Percentiles rank a stretch among this genome's conserved stretches.
These are phyloP conservation scores for Pythium sukuiense DNA, from an alignment of 352 stramenopile species.

Conservation along the genomic window DNA sequence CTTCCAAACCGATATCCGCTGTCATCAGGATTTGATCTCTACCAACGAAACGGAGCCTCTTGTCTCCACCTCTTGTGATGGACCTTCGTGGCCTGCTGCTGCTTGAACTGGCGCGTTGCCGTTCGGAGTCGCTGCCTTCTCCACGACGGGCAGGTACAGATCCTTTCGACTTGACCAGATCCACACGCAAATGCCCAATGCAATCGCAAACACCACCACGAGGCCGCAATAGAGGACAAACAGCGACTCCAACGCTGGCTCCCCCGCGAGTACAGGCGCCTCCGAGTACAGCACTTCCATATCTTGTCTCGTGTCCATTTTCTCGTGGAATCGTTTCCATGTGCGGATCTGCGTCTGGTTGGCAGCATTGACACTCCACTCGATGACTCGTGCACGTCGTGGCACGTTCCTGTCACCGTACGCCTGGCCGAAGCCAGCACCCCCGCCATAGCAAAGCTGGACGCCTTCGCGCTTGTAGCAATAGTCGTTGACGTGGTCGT, in stretches of 20 bases:
- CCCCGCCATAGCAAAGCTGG: neutral
- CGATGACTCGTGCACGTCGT: neutral
- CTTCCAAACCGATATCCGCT: too few species aligned
- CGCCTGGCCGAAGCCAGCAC: neutral
- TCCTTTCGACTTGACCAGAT: neutral
- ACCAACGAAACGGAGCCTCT: too few species aligned
- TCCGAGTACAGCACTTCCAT: neutral
- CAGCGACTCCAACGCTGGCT: neutral
- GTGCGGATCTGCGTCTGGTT: neutral
- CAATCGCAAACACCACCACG: neutral
- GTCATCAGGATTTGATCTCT: too few species aligned
- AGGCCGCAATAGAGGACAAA: neutral
- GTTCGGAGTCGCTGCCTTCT: neutral
- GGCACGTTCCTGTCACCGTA: neutral
- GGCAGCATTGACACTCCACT: neutral
- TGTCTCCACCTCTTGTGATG: too few species aligned
- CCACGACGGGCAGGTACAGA: neutral
- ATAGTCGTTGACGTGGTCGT: slow-evolving; percentile 15
- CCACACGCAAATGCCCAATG: neutral
- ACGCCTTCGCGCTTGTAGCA: neutral
- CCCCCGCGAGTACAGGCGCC: neutral
- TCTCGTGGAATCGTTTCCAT: neutral
- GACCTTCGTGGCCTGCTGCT: too few species aligned
- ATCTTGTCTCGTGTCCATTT: neutral
- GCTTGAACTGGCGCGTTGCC: neutral